Base-by-base conservation (phyloP, 352 stramenopile species). In the Phytophthora aleatoria region DNA sequence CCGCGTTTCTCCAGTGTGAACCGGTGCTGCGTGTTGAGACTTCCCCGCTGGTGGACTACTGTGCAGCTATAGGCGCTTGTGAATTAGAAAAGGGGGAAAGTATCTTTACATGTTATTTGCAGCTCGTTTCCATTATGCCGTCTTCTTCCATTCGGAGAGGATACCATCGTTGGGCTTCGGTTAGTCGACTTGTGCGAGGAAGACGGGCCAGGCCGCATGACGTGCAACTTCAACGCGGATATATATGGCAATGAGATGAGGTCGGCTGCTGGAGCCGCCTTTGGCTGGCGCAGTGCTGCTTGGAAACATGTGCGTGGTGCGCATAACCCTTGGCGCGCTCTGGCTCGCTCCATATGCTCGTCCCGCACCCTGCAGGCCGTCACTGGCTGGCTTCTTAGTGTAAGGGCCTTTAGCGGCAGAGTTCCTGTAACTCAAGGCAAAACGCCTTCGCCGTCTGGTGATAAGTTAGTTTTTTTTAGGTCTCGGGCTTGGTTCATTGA, bases 101-200 rank as follows among this genome's bases (percentile, higher is more conserved):
- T 36, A 20, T 50, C 44, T 50, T 50, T 30, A 30, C n/a, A 11
- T 53, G 28, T 2, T 2, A 11, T 28, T 41, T 54, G n/a, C 30
- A 26, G 41, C 13, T 27, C 5, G 33, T 20, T 50, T 35, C 10
- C 12, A 41, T 41, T 41, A 5, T 16, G 6, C 3, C 4, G 35
- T 11, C 11, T 41, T 12, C 9, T 36, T 36, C 35, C 35, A n/a
- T 11, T 41, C 5, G 35, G 12, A 12, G 5, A 10, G 12, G 35
- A 41, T 41, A 41, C 5, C 35, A 41, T n/a, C 5, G 35, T 24
- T 11, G n/a, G 27, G 16, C 50, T 54, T 61, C 31, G 26, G 50
- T 61, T 67, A 67, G 60, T 67, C 60, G 59, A 55, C 48, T 16
- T 53, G 39, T 36, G 31, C 48, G 13, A 36, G 13, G 50, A 60